Evolutionary conservation across 2,329 filamentous ascomycete genomes (phyloP).

Genomic region (Colletotrichum tropicale): DNA sequence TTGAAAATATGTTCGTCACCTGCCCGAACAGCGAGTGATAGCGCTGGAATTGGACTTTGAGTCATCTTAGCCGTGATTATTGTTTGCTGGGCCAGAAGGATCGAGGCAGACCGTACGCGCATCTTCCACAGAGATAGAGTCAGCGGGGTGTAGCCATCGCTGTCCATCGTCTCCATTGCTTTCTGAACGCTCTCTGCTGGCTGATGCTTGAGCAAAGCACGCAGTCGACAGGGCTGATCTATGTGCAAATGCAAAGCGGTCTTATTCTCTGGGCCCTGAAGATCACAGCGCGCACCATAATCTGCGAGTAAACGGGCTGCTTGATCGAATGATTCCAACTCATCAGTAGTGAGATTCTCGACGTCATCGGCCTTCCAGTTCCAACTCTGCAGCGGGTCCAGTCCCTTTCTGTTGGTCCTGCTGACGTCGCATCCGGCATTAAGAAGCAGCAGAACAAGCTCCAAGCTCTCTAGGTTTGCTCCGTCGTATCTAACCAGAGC

Average conservation of each 20-base stretch:
- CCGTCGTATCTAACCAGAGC: too few species aligned
- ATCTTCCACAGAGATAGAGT: not conserved
- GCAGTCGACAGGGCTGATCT: not conserved
- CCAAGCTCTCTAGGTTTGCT: too few species aligned
- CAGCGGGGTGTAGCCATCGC: not conserved
- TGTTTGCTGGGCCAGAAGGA: not conserved
- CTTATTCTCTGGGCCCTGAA: accelerated
- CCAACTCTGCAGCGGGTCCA: not conserved
- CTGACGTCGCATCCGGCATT: not conserved
- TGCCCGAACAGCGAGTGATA: not conserved
- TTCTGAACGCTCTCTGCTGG: not conserved
- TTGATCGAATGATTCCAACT: not conserved
- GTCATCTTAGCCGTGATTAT: not conserved
- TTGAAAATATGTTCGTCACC: not conserved
- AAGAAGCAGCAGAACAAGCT: too few species aligned
- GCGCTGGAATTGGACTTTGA: not conserved
- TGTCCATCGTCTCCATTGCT: not conserved
- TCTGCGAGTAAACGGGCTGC: not conserved
- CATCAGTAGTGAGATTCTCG: accelerated
- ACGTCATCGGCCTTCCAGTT: not conserved
- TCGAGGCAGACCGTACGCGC: not conserved
- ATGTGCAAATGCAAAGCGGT: not conserved
- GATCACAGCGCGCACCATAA: not conserved
- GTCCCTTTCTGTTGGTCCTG: not conserved
- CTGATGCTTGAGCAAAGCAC: not conserved